phyloP scores from a whole-genome alignment of 2,329 filamentous ascomycete species.

The Colletotrichum sojae region DNA sequence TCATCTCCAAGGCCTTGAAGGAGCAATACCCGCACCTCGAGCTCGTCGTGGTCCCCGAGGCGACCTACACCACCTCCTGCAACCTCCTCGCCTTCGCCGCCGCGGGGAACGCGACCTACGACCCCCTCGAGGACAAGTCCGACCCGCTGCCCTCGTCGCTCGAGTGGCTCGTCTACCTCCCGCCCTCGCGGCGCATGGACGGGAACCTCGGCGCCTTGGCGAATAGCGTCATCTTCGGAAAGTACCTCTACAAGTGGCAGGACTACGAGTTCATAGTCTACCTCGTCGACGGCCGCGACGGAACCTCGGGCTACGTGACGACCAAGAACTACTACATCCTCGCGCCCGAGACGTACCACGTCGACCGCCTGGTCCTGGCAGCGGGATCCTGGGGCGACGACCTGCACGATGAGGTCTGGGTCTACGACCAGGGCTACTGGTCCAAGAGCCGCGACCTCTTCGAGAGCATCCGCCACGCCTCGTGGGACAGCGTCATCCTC shows the following conservation, averaged over 20 bases:
- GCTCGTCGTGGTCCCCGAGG: constrained; percentile 54
- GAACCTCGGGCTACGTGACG: constrained; percentile 47
- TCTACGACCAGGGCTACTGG: constrained; percentile 76
- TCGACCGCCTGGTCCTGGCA: constrained; percentile 68
- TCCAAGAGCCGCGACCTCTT: constrained; percentile 74
- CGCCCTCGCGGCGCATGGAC: constrained; percentile 58
- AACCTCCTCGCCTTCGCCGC: constrained; percentile 60
- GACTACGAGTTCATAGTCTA: constrained; percentile 60
- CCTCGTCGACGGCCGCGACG: constrained; percentile 58
- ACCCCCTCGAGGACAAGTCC: constrained; percentile 46
- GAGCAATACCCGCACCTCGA: constrained; percentile 59
- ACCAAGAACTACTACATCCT: constrained; percentile 57
- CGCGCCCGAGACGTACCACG: constrained; percentile 47
- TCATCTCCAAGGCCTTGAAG: constrained; percentile 57
- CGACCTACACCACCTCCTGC: constrained; percentile 40
- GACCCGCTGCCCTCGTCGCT: constrained; percentile 52
- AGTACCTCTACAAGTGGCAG: constrained; percentile 60
- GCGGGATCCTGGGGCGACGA: constrained; percentile 68
- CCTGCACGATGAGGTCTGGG: constrained; percentile 75
- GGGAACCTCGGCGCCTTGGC: constrained; percentile 53
- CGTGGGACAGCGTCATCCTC: constrained; percentile 78
- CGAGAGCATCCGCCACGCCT: constrained; percentile 66
- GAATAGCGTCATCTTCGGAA: constrained; percentile 53
- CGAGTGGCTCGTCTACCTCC: constrained; percentile 55
- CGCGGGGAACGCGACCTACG: constrained; percentile 54